Evolutionary conservation across 1,284 basidiomycete species (phyloP).

Genomic region (Fomitiporia mediterranea): DNA sequence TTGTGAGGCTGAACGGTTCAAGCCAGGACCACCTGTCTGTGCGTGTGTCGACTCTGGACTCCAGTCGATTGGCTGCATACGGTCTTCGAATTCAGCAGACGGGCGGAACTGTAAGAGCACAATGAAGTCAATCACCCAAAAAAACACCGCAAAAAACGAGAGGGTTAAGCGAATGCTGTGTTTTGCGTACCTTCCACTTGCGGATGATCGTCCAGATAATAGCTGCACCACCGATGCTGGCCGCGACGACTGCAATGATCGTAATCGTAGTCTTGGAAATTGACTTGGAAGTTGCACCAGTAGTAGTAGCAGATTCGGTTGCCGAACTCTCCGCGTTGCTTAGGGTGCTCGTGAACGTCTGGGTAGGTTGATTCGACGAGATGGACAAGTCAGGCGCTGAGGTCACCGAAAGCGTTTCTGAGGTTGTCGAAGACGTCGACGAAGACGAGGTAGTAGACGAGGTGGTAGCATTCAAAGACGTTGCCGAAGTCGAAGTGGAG

Average conservation of each 20-base stretch:
- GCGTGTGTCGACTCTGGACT: constrained; percentile 51
- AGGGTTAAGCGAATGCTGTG: background rate
- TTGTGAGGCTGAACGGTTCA: constrained; percentile 50
- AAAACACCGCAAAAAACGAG: background rate
- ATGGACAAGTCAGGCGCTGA: background rate
- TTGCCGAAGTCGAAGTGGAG: constrained; percentile 20
- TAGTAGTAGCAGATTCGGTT: constrained; percentile 21
- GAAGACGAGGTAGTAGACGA: constrained; percentile 18
- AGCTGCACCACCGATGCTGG: constrained; percentile 59
- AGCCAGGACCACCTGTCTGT: constrained; percentile 29
- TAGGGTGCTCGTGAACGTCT: constrained; percentile 24
- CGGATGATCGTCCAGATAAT: constrained; percentile 85
- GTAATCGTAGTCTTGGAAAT: constrained; percentile 58
- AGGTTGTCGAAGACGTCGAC: constrained; percentile 21
- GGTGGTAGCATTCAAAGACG: constrained; percentile 19
- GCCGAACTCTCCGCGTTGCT: constrained; percentile 23
- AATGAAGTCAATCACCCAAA: too few species aligned
- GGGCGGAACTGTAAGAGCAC: constrained; percentile 49
- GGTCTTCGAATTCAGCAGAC: constrained; percentile 74
- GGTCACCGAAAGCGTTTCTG: constrained; percentile 23
- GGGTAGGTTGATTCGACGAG: background rate
- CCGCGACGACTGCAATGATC: constrained; percentile 65
- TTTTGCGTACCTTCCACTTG: constrained; percentile 63
- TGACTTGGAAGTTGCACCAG: constrained; percentile 11
- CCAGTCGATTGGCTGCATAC: constrained; percentile 71